Conservation (phyloP, 2,329 filamentous ascomycete genomes). For the Monilinia laxa region DNA sequence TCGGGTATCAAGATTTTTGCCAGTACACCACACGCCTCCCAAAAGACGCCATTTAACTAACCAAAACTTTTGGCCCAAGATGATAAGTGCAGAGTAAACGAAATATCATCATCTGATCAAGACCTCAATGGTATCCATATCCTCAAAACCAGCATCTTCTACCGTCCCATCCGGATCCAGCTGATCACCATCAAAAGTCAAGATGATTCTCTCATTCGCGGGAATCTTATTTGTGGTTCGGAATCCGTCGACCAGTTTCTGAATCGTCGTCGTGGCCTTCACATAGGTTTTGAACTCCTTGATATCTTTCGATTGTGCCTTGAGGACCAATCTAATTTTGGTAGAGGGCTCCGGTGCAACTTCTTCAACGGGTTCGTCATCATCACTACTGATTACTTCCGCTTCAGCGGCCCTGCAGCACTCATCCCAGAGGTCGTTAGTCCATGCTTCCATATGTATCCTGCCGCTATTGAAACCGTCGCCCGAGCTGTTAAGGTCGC, state of each 20-base stretch:
- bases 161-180: slow-evolving; percentile 62
- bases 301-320: slow-evolving; percentile 47
- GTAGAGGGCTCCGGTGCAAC: neutral
- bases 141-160: slow-evolving; percentile 67
- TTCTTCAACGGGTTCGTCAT: slow-evolving; percentile 31
- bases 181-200: slow-evolving; percentile 75
- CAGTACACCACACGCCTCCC: neutral
- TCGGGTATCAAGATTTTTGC: slow-evolving; percentile 15
- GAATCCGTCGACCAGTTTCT: slow-evolving; percentile 62
- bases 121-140: slow-evolving; percentile 75
- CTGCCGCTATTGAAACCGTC: slow-evolving; percentile 52
- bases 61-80: neutral
- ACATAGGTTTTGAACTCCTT: slow-evolving; percentile 54
- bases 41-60: neutral
- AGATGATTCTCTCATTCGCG: slow-evolving; percentile 53
- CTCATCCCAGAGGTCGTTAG: slow-evolving; percentile 57
- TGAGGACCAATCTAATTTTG: slow-evolving; percentile 54
- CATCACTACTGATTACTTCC: slow-evolving; percentile 31
- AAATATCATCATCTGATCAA: slow-evolving; percentile 33
- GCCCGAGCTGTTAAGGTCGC: slow-evolving; percentile 35
- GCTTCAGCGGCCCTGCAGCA: slow-evolving; percentile 24
- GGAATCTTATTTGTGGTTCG: slow-evolving; percentile 53
- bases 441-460: slow-evolving; percentile 78
- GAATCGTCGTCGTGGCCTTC: slow-evolving; percentile 56
- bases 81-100: neutral